Percentiles rank a stretch among this genome's conserved stretches.
phyloP scores from a whole-genome alignment of 1,139 yeast species.

The Blastobotrys petasosporus region DNA sequence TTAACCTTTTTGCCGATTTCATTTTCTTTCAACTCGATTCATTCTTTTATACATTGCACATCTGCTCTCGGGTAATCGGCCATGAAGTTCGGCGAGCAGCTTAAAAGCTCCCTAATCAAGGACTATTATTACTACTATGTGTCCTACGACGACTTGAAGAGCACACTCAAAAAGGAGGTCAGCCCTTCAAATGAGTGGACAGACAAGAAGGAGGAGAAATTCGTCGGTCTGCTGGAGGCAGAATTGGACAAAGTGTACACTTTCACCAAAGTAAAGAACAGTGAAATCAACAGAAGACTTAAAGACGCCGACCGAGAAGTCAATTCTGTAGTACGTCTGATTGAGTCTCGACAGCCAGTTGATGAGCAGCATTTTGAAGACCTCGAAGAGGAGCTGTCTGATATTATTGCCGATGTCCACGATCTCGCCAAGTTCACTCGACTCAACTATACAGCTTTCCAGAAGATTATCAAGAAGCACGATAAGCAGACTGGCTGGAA shows the following conservation, averaged over 20 bases:
- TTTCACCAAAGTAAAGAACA: conserved; percentile 79
- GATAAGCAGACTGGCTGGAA: conserved; percentile 83
- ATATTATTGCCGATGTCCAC: conserved; percentile 94
- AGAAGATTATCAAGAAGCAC: conserved; percentile 91
- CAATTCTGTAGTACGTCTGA: conserved; percentile 50
- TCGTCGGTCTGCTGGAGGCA: conserved; percentile 63
- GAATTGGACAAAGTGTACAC: conserved; percentile 89
- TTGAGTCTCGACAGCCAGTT: conserved; percentile 32
- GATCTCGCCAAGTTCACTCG: conserved; percentile 91
- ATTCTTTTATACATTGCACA: too few species aligned
- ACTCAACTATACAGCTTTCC: conserved; percentile 92
- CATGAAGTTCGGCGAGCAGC: conserved; percentile 42
- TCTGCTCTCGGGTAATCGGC: not conserved
- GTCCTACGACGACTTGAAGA: conserved; percentile 83
- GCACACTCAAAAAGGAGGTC: conserved; percentile 64
- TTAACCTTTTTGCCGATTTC: too few species aligned
- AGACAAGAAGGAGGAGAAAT: conserved; percentile 71
- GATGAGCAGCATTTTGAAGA: conserved; percentile 81
- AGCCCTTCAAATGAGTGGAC: conserved; percentile 54
- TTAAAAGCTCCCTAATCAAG: conserved; percentile 37
- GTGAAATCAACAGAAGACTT: conserved; percentile 76
- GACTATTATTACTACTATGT: conserved; percentile 89
- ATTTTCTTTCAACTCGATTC: too few species aligned
- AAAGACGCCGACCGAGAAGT: conserved; percentile 72
- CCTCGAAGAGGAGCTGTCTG: conserved; percentile 84